Evolutionary conservation across 164 flowering plant genomes (phyloP).

Genomic region (Aristolochia contorta): DNA sequence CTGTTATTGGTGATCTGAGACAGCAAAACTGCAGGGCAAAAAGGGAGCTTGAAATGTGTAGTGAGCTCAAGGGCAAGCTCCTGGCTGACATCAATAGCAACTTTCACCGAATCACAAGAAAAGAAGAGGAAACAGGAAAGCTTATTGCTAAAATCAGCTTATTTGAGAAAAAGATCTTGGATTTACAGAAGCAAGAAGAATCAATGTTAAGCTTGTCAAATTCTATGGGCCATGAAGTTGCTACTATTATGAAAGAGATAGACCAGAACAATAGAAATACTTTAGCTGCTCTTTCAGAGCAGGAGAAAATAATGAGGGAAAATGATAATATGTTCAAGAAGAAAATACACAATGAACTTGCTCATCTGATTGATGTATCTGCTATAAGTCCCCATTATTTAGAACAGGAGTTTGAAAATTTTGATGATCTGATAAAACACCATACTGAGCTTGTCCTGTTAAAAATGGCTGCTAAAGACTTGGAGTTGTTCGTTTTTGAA

Average conservation of each 20-base stretch:
- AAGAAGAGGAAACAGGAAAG: slow-evolving; percentile 60
- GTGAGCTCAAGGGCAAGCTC: slow-evolving; percentile 59
- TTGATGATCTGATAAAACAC: slow-evolving; percentile 23
- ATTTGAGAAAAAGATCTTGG: slow-evolving; percentile 58
- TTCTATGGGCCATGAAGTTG: slow-evolving; percentile 65
- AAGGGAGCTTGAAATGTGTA: slow-evolving; percentile 69
- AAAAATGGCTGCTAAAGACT: slow-evolving; percentile 39
- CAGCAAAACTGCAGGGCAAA: slow-evolving; percentile 53
- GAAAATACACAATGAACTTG: slow-evolving; percentile 4
- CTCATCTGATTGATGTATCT: not conserved
- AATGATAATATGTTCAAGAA: slow-evolving; percentile 20
- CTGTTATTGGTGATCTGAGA: slow-evolving; percentile 48
- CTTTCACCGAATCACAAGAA: slow-evolving; percentile 55
- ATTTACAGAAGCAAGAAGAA: slow-evolving; percentile 77
- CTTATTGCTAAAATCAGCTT: slow-evolving; percentile 37
- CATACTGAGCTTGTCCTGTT: slow-evolving; percentile 32
- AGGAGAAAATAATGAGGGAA: slow-evolving; percentile 42
- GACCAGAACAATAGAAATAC: slow-evolving; percentile 35
- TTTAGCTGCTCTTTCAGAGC: slow-evolving; percentile 32
- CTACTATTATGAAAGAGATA: slow-evolving; percentile 54
- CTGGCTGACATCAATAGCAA: slow-evolving; percentile 65
- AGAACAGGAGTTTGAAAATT: slow-evolving; percentile 2
- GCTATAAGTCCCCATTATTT: not conserved
- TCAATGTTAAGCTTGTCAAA: slow-evolving; percentile 68
- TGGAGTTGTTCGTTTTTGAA: slow-evolving; percentile 44